Evolutionary conservation across 805 yeast genomes (phyloP).

Genomic region (Nakazawaea populi): DNA sequence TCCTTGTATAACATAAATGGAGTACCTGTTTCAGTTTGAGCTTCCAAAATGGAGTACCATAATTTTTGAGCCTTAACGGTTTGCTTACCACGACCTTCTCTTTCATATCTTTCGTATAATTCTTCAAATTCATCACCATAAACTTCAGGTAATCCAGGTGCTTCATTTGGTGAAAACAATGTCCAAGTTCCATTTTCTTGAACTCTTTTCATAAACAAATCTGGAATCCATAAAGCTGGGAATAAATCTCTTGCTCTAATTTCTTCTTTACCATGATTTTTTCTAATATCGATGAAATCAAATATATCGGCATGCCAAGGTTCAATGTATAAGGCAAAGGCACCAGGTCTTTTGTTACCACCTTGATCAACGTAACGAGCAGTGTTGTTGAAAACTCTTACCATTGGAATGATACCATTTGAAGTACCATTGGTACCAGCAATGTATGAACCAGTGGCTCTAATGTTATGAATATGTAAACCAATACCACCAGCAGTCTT

Average conservation of each 20-base stretch:
- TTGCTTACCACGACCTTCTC: conserved; percentile 56
- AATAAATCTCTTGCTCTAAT: conserved; percentile 88
- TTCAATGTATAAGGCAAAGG: conserved; percentile 88
- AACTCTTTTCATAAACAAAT: conserved; percentile 88
- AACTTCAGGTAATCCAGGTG: conserved; percentile 77
- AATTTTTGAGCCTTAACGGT: conserved; percentile 81
- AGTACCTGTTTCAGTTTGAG: conserved; percentile 95
- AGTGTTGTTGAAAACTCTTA: conserved; percentile 89
- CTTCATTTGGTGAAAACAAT: conserved; percentile 81
- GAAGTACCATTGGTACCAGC: conserved; percentile 92
- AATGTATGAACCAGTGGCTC: conserved; percentile 82
- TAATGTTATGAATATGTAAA: conserved; percentile 77
- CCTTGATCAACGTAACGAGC: conserved; percentile 98
- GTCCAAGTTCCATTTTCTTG: conserved; percentile 79
- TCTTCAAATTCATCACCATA: conserved; percentile 80
- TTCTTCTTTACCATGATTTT: conserved; percentile 95
- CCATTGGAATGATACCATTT: conserved; percentile 93
- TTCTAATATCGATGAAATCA: conserved; percentile 79
- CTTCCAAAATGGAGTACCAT: conserved; percentile 84
- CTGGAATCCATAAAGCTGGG: conserved; percentile 93
- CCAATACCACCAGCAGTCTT: conserved; percentile 97
- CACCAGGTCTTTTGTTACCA: conserved; percentile 97
- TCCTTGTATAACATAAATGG: conserved; percentile 95
- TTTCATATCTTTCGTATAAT: conserved; percentile 69
- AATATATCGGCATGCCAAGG: conserved; percentile 96